Percentiles rank a stretch among this genome's conserved stretches.
Evolutionary conservation across 108 stramenopile genomes (phyloP).

Genomic region (Aureococcus anophagefferens): DNA sequence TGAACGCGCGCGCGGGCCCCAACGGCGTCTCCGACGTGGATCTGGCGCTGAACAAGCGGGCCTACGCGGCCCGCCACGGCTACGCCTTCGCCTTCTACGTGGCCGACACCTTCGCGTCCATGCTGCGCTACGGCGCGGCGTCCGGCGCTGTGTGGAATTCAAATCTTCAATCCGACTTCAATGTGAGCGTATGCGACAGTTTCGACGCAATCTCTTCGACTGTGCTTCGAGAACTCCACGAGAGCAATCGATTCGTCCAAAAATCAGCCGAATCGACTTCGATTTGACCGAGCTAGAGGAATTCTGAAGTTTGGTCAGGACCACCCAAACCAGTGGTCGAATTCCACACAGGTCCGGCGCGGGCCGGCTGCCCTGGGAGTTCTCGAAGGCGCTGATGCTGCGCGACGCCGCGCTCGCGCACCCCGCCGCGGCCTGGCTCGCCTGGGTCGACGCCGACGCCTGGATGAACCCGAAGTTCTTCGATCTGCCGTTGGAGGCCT

Average conservation of each 20-base stretch:
- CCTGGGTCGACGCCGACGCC: not conserved
- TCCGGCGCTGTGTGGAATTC: too few relatives aligned
- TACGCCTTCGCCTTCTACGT: not conserved
- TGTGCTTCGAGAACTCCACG: too few relatives aligned
- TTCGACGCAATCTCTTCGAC: too few relatives aligned
- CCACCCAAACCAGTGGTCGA: too few relatives aligned
- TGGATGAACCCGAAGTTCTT: not conserved
- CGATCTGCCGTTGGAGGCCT: not conserved
- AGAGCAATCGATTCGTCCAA: too few relatives aligned
- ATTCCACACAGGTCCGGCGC: not conserved
- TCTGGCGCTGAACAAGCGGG: not conserved
- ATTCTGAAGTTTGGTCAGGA: too few relatives aligned
- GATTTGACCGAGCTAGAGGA: too few relatives aligned
- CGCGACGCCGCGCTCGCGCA: not conserved
- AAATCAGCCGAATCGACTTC: too few relatives aligned
- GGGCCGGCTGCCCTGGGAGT: not conserved
- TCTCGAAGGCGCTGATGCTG: not conserved
- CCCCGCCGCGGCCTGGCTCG: not conserved
- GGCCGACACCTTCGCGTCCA: not conserved
- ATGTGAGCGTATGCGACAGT: too few relatives aligned
- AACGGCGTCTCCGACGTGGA: not conserved
- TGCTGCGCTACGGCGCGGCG: not conserved
- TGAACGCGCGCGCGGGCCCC: not conserved
- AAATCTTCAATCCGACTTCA: too few relatives aligned
- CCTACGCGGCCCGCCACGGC: not conserved